Conservation (phyloP, 805 yeast species). For the Candida cerambycidarum region DNA sequence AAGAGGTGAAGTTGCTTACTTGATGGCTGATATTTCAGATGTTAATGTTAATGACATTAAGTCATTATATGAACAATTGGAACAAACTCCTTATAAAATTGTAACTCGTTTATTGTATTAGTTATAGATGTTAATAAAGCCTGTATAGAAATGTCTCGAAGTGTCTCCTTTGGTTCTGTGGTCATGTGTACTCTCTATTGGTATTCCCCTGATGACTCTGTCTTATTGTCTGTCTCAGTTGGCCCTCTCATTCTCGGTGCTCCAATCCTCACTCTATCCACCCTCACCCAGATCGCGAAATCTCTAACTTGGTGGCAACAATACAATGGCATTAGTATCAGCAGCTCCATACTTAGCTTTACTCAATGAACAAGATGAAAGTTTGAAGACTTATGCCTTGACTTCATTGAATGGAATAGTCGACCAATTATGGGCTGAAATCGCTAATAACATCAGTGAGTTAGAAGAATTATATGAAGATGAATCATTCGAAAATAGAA, state of each 20-base stretch:
- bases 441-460: slow-evolving; percentile 83
- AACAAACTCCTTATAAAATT: slow-evolving; percentile 86
- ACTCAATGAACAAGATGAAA: slow-evolving; percentile 75
- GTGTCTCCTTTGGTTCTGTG: no score
- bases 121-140: slow-evolving; percentile 4
- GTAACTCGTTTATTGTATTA: slow-evolving; percentile 87
- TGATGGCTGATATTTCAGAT: slow-evolving; percentile 95
- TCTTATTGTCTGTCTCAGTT: no score
- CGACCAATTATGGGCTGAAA: slow-evolving; percentile 95
- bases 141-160: no score
- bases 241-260: no score
- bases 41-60: slow-evolving; percentile 83
- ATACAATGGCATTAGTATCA: slow-evolving; percentile 61
- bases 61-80: slow-evolving; percentile 78
- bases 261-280: no score
- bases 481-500: slow-evolving; percentile 67
- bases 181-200: no score
- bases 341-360: slow-evolving; percentile 93
- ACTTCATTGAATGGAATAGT: slow-evolving; percentile 76
- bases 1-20: slow-evolving; percentile 91
- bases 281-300: neutral
- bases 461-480: slow-evolving; percentile 93
- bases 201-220: no score
- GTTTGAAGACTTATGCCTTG: slow-evolving; percentile 81
- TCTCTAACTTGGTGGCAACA: slow-evolving; percentile 6